phyloP scores from a whole-genome alignment of 2,329 filamentous ascomycete genomes.

The Colletotrichum navitas region DNA sequence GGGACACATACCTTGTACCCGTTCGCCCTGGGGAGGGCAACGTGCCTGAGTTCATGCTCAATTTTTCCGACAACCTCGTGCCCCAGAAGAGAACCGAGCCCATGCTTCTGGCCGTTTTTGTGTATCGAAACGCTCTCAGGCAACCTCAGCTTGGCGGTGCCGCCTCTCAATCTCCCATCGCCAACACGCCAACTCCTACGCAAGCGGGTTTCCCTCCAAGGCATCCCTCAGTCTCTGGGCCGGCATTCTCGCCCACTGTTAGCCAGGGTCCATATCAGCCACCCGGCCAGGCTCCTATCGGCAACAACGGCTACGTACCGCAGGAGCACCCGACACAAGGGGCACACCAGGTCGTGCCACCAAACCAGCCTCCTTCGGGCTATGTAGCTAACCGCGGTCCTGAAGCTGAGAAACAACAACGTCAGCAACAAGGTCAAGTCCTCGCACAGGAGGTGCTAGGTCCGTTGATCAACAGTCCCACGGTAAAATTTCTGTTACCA shows the following conservation, averaged over 20 bases:
- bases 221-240: conserved; percentile 62
- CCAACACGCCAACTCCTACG: conserved; percentile 51
- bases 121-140: conserved; percentile 75
- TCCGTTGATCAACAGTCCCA: conserved; percentile 70
- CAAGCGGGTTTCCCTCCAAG: conserved; percentile 54
- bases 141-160: conserved; percentile 49
- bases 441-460: conserved; percentile 75
- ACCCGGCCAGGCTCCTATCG: conserved; percentile 12
- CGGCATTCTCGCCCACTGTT: conserved; percentile 62
- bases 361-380: conserved; percentile 44
- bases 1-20: conserved; percentile 92
- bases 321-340: conserved; percentile 43
- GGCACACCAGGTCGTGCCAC: conserved; percentile 42
- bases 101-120: conserved; percentile 85
- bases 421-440: conserved; percentile 65
- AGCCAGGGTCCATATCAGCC: conserved; percentile 50
- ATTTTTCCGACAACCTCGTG: conserved; percentile 86
- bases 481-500: conserved; percentile 76
- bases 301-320: conserved; percentile 30
- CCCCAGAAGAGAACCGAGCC: conserved; percentile 79
- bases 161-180: conserved; percentile 45
- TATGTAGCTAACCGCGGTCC: conserved; percentile 38
- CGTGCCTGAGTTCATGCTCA: conserved; percentile 88
- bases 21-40: conserved; percentile 78
- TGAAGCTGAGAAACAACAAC: conserved; percentile 55